Conservation (phyloP, 345 rosid genomes). For the Sonneratia alba region DNA sequence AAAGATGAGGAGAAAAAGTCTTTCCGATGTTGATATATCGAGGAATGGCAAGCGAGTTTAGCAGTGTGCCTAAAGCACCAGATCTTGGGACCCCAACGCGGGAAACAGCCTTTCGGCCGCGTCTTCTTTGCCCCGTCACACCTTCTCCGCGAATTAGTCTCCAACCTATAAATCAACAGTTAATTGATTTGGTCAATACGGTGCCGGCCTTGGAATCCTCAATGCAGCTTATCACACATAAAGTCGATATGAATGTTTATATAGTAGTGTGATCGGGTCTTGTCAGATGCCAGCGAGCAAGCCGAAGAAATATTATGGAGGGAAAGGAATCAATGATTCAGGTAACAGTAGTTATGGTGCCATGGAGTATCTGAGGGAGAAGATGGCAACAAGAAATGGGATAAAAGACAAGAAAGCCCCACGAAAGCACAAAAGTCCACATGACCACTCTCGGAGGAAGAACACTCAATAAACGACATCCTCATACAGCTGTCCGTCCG, state of each 20-base stretch:
- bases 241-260: too few species aligned
- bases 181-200: too few species aligned
- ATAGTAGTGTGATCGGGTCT: neutral
- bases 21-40: slow-evolving; percentile 29
- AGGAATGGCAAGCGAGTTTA: slow-evolving; percentile 25
- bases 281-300: neutral
- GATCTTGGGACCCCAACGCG: slow-evolving; percentile 6
- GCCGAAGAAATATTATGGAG: neutral
- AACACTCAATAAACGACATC: slow-evolving; percentile 19
- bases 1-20: neutral
- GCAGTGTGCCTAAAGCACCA: slow-evolving; percentile 11
- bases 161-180: too few species aligned
- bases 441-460: neutral
- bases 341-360: slow-evolving; percentile 4
- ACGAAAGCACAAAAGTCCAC: slow-evolving; percentile 19
- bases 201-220: too few species aligned
- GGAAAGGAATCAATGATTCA: neutral
- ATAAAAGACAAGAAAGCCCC: slow-evolving; percentile 13
- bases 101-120: slow-evolving; percentile 14
- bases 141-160: neutral
- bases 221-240: too few species aligned
- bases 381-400: neutral
- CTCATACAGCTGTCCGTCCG: slow-evolving; percentile 8
- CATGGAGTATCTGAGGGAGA: neutral
- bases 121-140: slow-evolving; percentile 22